Percentiles rank a stretch among this genome's conserved stretches.
These are phyloP conservation scores for Sclerotinia minor DNA, from an alignment of 2,329 filamentous ascomycete genomes.

Conservation along the genomic window DNA sequence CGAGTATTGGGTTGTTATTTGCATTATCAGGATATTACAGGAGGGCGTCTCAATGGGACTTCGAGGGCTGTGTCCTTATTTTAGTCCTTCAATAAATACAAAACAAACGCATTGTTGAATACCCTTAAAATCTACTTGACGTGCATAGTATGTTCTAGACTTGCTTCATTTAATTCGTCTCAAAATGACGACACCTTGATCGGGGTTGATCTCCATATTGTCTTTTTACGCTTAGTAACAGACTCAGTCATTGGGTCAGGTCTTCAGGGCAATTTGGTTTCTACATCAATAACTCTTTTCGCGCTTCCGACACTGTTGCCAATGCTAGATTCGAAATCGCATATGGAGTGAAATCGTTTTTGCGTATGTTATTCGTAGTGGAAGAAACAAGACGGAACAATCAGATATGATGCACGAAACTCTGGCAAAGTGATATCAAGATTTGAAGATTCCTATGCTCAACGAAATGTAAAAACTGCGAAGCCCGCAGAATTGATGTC, in stretches of 20 bases:
- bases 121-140: neutral
- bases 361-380: neutral
- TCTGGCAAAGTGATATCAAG: slow-evolving; percentile 14
- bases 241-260: neutral
- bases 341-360: neutral
- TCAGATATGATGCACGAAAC: neutral
- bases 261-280: neutral
- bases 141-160: neutral
- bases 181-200: neutral
- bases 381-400: neutral
- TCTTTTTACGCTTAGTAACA: neutral
- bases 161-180: neutral
- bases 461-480: slow-evolving; percentile 11
- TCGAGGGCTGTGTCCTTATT: slow-evolving; percentile 11
- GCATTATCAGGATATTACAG: slow-evolving; percentile 19
- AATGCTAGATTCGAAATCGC: neutral
- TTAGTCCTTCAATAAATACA: slow-evolving; percentile 2
- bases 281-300: neutral
- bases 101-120: slow-evolving; percentile 5
- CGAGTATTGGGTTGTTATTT: slow-evolving; percentile 1
- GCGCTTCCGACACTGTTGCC: neutral
- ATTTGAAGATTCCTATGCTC: slow-evolving; percentile 19
- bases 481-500: slow-evolving; percentile 11
- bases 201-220: neutral
- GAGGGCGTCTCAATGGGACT: neutral